phyloP scores from a whole-genome alignment of 2,329 filamentous ascomycete species.

The Biscogniauxia mediterranea region DNA sequence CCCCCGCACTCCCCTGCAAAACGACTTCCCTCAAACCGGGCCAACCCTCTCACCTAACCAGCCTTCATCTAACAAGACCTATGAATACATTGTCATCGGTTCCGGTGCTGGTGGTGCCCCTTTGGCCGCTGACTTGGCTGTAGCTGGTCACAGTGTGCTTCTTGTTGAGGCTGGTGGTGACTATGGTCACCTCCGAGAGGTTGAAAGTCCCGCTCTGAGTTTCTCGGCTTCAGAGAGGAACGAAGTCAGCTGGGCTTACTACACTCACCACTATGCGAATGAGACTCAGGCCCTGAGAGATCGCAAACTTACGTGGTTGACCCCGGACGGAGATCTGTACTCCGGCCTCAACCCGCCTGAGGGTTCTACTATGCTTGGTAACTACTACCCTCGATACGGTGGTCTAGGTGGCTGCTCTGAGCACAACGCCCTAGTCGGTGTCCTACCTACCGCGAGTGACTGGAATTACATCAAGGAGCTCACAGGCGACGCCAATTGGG shows the following conservation, averaged over 20 bases:
- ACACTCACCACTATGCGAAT: constrained; percentile 60
- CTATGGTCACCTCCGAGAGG: constrained; percentile 47
- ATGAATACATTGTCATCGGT: constrained; percentile 65
- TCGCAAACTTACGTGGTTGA: constrained; percentile 57
- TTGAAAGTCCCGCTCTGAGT: constrained; percentile 54
- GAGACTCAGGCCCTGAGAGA: constrained; percentile 51
- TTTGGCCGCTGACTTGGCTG: constrained; percentile 58
- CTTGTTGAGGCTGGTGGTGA: constrained; percentile 62
- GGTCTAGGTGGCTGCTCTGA: constrained; percentile 39
- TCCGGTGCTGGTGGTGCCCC: constrained; percentile 60
- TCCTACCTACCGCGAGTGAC: constrained; percentile 44
- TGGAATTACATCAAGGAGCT: constrained; percentile 41
- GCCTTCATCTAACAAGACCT: constrained; percentile 31
- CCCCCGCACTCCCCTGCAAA: constrained; percentile 20
- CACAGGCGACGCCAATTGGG: constrained; percentile 29
- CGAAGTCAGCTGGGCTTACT: constrained; percentile 61
- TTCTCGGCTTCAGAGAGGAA: constrained; percentile 54
- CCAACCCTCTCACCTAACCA: constrained; percentile 11
- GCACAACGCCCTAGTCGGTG: constrained; percentile 30
- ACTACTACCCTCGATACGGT: constrained; percentile 56
- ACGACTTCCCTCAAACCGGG: constrained; percentile 24
- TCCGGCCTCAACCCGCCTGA: constrained; percentile 52
- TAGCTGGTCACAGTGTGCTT: constrained; percentile 55
- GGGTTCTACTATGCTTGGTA: constrained; percentile 51
- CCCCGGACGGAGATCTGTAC: constrained; percentile 49